phyloP scores from a whole-genome alignment of 2,329 filamentous ascomycete species.

The Penicillium occitanis region DNA sequence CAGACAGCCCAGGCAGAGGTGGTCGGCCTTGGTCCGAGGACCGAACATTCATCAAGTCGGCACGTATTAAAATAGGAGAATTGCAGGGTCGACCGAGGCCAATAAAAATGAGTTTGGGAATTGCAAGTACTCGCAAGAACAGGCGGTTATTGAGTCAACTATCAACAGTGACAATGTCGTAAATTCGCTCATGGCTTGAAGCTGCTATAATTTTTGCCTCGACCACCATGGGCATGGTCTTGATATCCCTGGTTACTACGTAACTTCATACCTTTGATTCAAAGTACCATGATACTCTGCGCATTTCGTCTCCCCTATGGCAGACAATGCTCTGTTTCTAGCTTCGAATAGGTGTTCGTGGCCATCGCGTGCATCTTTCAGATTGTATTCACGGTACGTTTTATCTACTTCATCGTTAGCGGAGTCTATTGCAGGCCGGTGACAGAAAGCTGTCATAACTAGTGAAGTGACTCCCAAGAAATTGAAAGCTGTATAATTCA shows the following conservation, averaged over 20 bases:
- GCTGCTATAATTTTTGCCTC: neutral
- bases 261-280: neutral
- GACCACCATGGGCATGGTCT: neutral
- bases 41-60: too few species aligned
- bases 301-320: neutral
- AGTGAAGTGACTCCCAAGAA: neutral
- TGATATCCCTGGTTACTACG: neutral
- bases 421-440: neutral
- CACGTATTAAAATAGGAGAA: too few species aligned
- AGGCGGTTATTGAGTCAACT: too few species aligned
- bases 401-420: neutral
- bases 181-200: neutral
- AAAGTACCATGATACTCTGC: neutral
- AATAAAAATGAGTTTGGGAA: too few species aligned
- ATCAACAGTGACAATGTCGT: too few species aligned
- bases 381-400: neutral
- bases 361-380: neutral
- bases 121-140: too few species aligned
- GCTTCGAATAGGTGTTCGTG: neutral
- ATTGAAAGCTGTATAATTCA: too few species aligned
- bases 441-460: neutral
- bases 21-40: too few species aligned
- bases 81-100: too few species aligned
- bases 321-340: neutral
- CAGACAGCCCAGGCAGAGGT: too few species aligned